Conservation (phyloP, 495 filamentous ascomycete genomes). For the Penicillium malachiteum region DNA sequence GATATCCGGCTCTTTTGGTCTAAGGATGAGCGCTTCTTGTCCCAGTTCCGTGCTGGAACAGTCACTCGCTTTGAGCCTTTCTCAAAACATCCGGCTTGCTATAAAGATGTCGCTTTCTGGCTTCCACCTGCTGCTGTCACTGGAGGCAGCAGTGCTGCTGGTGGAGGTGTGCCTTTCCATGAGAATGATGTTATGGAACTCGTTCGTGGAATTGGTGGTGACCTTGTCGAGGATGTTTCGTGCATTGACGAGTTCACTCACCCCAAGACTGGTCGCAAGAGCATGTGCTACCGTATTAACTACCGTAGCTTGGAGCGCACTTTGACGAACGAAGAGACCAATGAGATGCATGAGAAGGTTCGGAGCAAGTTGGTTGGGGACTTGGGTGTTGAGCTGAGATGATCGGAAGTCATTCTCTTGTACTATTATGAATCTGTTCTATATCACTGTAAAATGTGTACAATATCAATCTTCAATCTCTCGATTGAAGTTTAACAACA, state of each 20-base stretch:
- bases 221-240: constrained; percentile 82
- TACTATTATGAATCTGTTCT: constrained; percentile 17
- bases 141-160: constrained; percentile 48
- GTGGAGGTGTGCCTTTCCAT: constrained; percentile 62
- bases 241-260: constrained; percentile 84
- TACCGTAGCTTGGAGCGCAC: constrained; percentile 89
- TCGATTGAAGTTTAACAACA: too few species aligned
- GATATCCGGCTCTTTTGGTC: constrained; percentile 99
- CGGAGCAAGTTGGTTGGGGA: constrained; percentile 58
- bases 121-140: constrained; percentile 51
- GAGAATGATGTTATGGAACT: constrained; percentile 98
- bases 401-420: constrained; percentile 12
- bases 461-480: constrained; percentile 13
- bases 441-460: constrained; percentile 20
- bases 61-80: constrained; percentile 78
- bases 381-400: constrained; percentile 81
- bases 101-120: constrained; percentile 96
- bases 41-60: constrained; percentile 70
- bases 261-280: constrained; percentile 79
- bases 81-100: constrained; percentile 82
- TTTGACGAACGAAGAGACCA: constrained; percentile 75
- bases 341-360: constrained; percentile 70
- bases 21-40: constrained; percentile 73
- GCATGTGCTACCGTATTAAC: constrained; percentile 88
- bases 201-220: constrained; percentile 73